phyloP scores from a whole-genome alignment of 352 stramenopile species.

The Pythium folliculosum region DNA sequence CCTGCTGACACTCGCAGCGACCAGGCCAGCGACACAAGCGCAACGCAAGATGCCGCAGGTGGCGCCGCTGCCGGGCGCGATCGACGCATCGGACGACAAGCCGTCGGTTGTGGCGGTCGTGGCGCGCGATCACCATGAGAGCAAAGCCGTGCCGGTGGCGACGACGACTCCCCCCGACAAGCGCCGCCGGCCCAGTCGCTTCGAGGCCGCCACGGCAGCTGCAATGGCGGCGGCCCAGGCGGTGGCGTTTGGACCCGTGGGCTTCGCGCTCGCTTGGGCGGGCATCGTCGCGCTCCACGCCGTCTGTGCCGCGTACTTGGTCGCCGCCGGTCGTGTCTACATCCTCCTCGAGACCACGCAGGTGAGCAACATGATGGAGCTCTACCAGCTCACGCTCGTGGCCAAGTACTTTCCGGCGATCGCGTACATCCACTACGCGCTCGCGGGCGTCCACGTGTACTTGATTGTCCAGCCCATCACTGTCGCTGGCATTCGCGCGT shows the following conservation, averaged over 20 bases:
- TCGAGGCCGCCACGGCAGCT: not conserved
- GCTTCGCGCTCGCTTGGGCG: not conserved
- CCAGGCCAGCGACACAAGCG: too few relatives aligned
- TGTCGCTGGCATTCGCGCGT: not conserved
- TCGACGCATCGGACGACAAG: too few relatives aligned
- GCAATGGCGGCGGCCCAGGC: not conserved
- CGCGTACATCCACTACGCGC: constrained; percentile 1
- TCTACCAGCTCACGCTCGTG: not conserved
- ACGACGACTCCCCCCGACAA: too few relatives aligned
- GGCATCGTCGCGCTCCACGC: constrained; percentile 1
- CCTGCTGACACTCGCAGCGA: too few relatives aligned
- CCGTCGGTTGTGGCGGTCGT: too few relatives aligned
- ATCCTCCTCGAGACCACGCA: not conserved
- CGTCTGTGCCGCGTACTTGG: not conserved
- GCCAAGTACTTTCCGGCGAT: not conserved
- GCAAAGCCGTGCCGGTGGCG: too few relatives aligned
- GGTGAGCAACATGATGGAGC: not conserved
- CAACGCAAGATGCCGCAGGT: not conserved
- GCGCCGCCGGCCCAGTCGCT: not conserved
- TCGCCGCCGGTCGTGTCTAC: not conserved
- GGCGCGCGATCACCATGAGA: too few relatives aligned
- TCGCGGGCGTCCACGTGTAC: not conserved
- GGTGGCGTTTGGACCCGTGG: not conserved
- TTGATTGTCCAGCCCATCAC: not conserved
- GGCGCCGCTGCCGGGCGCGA: too few relatives aligned